Evolutionary conservation across 257 asterid genomes (phyloP).

Genomic region (Euphrasia confusa): DNA sequence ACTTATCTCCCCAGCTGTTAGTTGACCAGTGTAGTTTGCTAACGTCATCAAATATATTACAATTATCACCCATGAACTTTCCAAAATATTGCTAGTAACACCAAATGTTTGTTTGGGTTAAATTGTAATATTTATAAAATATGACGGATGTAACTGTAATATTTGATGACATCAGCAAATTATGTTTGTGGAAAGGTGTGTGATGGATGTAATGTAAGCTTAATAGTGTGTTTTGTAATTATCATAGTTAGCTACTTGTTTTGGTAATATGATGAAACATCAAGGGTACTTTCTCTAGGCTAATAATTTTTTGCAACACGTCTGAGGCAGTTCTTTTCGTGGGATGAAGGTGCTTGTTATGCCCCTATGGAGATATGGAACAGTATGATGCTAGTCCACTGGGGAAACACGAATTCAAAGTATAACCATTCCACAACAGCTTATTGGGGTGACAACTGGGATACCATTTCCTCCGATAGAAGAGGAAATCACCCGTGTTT

Average conservation of each 20-base stretch:
- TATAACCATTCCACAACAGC: slow-evolving; percentile 93
- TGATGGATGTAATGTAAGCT: background rate
- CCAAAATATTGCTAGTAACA: background rate
- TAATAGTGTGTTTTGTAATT: background rate
- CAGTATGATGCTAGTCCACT: slow-evolving; percentile 96
- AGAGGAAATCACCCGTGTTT: slow-evolving; percentile 90
- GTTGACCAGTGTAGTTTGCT: background rate
- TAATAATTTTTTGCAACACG: slow-evolving; percentile 23
- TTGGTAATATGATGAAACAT: background rate
- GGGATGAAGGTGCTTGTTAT: slow-evolving; percentile 99
- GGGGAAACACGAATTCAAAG: slow-evolving; percentile 96
- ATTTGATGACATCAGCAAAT: background rate
- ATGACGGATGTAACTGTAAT: background rate
- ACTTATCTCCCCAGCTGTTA: background rate
- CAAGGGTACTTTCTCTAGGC: slow-evolving; percentile 4
- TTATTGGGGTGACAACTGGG: slow-evolving; percentile 84
- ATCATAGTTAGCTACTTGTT: background rate
- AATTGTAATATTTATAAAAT: background rate
- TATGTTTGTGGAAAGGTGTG: background rate
- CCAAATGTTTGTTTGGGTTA: background rate
- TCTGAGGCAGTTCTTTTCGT: slow-evolving; percentile 75
- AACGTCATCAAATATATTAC: background rate
- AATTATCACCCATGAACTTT: background rate
- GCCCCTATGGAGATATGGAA: slow-evolving; percentile 99
- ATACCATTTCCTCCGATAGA: slow-evolving; percentile 59